Percentiles rank a stretch among this genome's conserved stretches.
These are phyloP conservation scores for Rosa rugosa DNA, from an alignment of 306 rosid species.

Conservation along the genomic window DNA sequence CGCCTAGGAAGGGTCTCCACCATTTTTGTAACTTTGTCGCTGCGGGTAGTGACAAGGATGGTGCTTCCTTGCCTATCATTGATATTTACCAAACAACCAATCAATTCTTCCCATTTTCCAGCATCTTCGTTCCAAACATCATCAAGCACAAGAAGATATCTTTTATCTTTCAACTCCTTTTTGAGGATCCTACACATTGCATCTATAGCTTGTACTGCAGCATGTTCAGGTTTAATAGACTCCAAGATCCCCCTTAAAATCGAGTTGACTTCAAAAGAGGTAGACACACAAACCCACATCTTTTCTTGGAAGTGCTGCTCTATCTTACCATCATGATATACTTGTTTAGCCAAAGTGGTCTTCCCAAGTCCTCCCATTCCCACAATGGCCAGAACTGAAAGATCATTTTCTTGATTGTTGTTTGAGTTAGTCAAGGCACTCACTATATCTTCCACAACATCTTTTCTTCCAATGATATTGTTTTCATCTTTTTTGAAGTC, in stretches of 20 bases:
- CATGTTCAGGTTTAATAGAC: background rate
- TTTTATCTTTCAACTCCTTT: slow-evolving; percentile 7
- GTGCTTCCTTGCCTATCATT: background rate
- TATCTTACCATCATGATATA: slow-evolving; percentile 13
- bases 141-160: slow-evolving; percentile 26
- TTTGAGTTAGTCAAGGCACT: background rate
- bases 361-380: slow-evolving; percentile 31
- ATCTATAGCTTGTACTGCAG: background rate
- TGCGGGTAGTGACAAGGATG: slow-evolving; percentile 13
- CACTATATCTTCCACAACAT: background rate
- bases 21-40: background rate
- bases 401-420: background rate
- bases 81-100: slow-evolving; percentile 1
- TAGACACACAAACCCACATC: slow-evolving; percentile 31
- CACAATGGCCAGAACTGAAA: slow-evolving; percentile 21
- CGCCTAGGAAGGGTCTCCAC: background rate
- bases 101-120: slow-evolving; percentile 3
- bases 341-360: slow-evolving; percentile 17
- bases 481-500: background rate
- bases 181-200: slow-evolving; percentile 9
- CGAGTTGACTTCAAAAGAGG: slow-evolving; percentile 7
- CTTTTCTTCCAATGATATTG: background rate
- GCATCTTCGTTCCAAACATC: slow-evolving; percentile 31
- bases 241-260: slow-evolving; percentile 18
- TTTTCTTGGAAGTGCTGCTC: background rate